These are phyloP conservation scores for Globisporangium echinulatum DNA, from an alignment of 352 stramenopile species.

Conservation along the genomic window DNA sequence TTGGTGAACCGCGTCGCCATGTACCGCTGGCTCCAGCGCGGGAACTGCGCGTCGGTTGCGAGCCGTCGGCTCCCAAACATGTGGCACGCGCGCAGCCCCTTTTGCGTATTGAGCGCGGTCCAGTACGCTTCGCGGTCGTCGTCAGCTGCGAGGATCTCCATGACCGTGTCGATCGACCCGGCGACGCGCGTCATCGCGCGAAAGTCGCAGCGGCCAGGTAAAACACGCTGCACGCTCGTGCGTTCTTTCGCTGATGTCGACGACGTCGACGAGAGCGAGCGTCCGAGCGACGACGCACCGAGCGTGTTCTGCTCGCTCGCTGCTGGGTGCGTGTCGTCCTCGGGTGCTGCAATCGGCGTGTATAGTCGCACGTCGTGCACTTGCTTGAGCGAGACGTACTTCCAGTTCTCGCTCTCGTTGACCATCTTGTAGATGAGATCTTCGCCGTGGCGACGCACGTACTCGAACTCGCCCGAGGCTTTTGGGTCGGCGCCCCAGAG, in stretches of 20 bases:
- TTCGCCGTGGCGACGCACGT: slow-evolving; percentile 47
- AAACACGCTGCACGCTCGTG: slow-evolving; percentile 6
- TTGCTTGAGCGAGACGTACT: slow-evolving; percentile 50
- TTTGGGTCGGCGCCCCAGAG: slow-evolving; percentile 35
- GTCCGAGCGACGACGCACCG: slow-evolving; percentile 14
- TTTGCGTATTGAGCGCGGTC: slow-evolving; percentile 62
- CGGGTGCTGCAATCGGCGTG: slow-evolving; percentile 26
- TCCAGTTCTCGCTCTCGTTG: slow-evolving; percentile 38
- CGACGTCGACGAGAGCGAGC: slow-evolving; percentile 18
- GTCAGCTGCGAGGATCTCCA: slow-evolving; percentile 52
- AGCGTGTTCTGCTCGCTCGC: slow-evolving; percentile 7
- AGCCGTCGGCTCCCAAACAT: slow-evolving; percentile 32
- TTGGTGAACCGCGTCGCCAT: slow-evolving; percentile 52
- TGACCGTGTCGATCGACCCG: slow-evolving; percentile 43
- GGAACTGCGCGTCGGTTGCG: slow-evolving; percentile 28
- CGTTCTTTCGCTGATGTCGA: slow-evolving; percentile 13
- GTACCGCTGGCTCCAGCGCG: slow-evolving; percentile 67
- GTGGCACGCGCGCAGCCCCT: slow-evolving; percentile 43
- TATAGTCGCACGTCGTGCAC: slow-evolving; percentile 66
- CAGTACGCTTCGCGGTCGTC: slow-evolving; percentile 64
- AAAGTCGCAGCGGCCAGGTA: slow-evolving; percentile 46
- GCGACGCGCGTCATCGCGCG: slow-evolving; percentile 60
- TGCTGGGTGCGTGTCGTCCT: slow-evolving; percentile 12
- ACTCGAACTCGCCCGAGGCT: slow-evolving; percentile 40
- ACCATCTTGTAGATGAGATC: slow-evolving; percentile 31